These are phyloP conservation scores for Sesbania bispinosa DNA, from an alignment of 306 rosid genomes.

Conservation along the genomic window DNA sequence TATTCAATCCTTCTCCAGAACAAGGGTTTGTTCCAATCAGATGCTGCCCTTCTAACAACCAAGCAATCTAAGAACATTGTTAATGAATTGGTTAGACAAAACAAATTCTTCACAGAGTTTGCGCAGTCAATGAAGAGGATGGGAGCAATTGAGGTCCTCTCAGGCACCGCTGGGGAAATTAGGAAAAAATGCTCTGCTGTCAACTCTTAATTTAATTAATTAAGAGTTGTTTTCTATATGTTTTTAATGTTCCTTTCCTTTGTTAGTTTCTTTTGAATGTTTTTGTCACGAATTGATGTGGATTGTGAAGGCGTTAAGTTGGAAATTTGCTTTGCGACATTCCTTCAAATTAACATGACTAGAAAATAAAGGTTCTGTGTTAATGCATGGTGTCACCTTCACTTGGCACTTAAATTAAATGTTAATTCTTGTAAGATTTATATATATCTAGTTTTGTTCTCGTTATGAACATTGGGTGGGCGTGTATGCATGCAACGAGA, in stretches of 20 bases:
- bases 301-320: too few relatives aligned
- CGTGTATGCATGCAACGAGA: too few relatives aligned
- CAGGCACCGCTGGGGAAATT: constrained; percentile 46
- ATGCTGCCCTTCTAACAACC: too few relatives aligned
- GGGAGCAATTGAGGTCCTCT: constrained; percentile 48
- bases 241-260: neutral
- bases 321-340: too few relatives aligned
- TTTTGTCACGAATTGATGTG: neutral
- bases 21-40: constrained; percentile 48
- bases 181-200: constrained; percentile 56
- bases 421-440: too few relatives aligned
- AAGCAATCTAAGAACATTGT: neutral
- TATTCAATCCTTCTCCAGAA: constrained; percentile 27
- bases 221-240: too few relatives aligned
- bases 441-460: too few relatives aligned
- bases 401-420: too few relatives aligned
- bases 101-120: constrained; percentile 39
- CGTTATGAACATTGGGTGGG: too few relatives aligned
- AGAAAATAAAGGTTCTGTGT: too few relatives aligned
- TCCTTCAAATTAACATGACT: too few relatives aligned
- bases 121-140: constrained; percentile 50
- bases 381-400: too few relatives aligned
- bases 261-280: neutral
- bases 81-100: constrained; percentile 6
- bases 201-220: constrained; percentile 29